Base-by-base conservation (phyloP, 1,284 basidiomycete genomes). In the Cryptococcus sp. region DNA sequence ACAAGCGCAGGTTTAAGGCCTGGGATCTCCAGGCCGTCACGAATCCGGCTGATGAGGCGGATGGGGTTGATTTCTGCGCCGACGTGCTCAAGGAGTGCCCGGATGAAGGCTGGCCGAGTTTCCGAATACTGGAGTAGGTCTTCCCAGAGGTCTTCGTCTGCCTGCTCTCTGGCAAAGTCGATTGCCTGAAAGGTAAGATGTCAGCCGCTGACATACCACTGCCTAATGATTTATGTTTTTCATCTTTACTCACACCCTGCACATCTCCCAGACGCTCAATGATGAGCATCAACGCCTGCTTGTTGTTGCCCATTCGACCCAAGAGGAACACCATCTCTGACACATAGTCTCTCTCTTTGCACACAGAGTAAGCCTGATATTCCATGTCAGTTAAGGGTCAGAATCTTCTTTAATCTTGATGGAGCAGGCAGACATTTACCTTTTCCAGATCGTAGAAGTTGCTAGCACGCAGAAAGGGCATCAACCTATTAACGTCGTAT, bases 301-400 rank as follows among this genome's bases (percentile, higher is more conserved):
- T 94, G 76, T 97, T 97, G 76, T 98, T 91, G 6, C 96, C 96
- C 88, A 98, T 97, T 11, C 91, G 85, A 0, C 96, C 96, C 0
- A 98, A 85, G 0, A 98, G 81, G 79, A 97, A 98, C 7, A 99
- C 95, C 89, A 96, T 96, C 78, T 98, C 96, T 0, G 86, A 85
- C 0, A 99, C 93, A 42, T 91, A 83, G 68, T 95, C 92, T 39
- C 86, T 84, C 58, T 86, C 83, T 66, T 87, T 85, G 72, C 93
- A 97, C 16, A 92, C 85, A 48, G 82, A 78, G 75, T 93, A 95
- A n/a, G 95, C 94, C 59, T 61, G 35, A 23, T 7, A 3, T n/a
- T 9, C 21, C 21, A 50, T 5, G 28, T 33, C 9, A 33, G 28
- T n/a, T 33, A 33, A 86, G 92, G 65, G 0, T 56, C 33, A 61